Percentiles rank a stretch among this genome's conserved stretches.
phyloP scores from a whole-genome alignment of 257 asterid species.

The Rhazya stricta region DNA sequence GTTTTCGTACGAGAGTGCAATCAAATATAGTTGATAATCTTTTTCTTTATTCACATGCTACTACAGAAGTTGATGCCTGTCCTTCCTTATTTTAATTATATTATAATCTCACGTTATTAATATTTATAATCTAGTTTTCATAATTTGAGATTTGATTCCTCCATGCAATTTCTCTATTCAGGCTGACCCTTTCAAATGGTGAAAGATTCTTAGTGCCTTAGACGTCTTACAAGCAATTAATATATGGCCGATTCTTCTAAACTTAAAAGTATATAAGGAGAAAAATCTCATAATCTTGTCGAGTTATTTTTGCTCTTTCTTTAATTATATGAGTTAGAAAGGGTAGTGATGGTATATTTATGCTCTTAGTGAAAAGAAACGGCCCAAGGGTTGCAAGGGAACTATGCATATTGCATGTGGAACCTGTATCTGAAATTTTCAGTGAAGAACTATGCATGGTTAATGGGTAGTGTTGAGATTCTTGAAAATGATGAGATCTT shows the following conservation, averaged over 20 bases:
- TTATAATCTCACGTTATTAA: background rate
- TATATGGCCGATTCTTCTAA: no score
- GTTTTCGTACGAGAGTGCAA: no score
- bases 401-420: background rate
- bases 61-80: constrained; percentile 30
- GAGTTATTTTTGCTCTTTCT: no score
- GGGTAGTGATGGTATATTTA: no score
- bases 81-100: background rate
- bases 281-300: no score
- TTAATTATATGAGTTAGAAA: no score
- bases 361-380: background rate
- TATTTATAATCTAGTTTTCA: background rate
- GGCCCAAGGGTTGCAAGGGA: background rate
- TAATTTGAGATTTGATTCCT: constrained; percentile 4
- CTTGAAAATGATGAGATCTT: constrained; percentile 13
- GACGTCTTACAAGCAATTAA: no score
- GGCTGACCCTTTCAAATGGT: constrained; percentile 12
- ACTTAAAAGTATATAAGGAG: no score
- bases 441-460: background rate
- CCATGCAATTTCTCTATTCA: constrained; percentile 8
- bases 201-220: constrained; percentile 11
- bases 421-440: background rate
- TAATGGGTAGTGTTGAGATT: constrained; percentile 5
- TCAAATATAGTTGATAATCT: constrained; percentile 1
- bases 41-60: constrained; percentile 31